Conservation (phyloP, 345 rosid genomes). For the Erysimum cheiranthoides region DNA sequence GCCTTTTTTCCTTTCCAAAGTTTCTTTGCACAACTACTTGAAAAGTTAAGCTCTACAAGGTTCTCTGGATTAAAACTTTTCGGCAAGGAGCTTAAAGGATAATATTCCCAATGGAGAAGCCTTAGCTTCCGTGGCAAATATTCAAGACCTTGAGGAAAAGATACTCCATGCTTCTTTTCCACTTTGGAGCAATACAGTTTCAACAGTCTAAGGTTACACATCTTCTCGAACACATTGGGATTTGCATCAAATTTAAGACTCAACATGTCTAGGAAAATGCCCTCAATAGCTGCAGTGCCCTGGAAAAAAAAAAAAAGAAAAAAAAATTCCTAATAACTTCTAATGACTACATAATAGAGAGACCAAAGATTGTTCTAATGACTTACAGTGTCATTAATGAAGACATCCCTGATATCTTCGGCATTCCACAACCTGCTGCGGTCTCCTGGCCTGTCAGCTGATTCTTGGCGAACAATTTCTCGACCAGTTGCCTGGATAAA, state of each 20-base stretch:
- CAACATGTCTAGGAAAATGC: slow-evolving; percentile 40
- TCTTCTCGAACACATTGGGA: slow-evolving; percentile 23
- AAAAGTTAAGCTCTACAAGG: slow-evolving; percentile 41
- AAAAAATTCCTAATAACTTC: background rate
- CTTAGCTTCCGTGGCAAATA: slow-evolving; percentile 37
- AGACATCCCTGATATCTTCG: slow-evolving; percentile 19
- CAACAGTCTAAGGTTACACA: slow-evolving; percentile 39
- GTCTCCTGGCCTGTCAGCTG: slow-evolving; percentile 33
- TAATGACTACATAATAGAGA: background rate
- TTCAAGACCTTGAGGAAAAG: slow-evolving; percentile 18
- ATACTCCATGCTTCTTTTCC: background rate
- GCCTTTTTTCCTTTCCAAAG: slow-evolving; percentile 45
- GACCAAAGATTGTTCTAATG: background rate
- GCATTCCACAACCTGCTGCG: slow-evolving; percentile 41
- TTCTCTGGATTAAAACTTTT: slow-evolving; percentile 27
- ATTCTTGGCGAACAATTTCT: slow-evolving; percentile 42
- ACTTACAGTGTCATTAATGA: slow-evolving; percentile 28
- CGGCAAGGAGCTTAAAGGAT: slow-evolving; percentile 45
- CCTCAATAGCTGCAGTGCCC: slow-evolving; percentile 46
- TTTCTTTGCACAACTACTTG: slow-evolving; percentile 9
- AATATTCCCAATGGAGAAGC: slow-evolving; percentile 41
- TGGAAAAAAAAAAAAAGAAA: slow-evolving; percentile 30
- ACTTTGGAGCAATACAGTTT: background rate
- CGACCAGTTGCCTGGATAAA: slow-evolving; percentile 46
- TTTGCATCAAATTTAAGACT: background rate